A percentile compares a stretch with the other conserved stretches of the same genome.
These are phyloP conservation scores for Myriangium duriaei DNA, from an alignment of 2,329 filamentous ascomycete species.

Conservation along the genomic window DNA sequence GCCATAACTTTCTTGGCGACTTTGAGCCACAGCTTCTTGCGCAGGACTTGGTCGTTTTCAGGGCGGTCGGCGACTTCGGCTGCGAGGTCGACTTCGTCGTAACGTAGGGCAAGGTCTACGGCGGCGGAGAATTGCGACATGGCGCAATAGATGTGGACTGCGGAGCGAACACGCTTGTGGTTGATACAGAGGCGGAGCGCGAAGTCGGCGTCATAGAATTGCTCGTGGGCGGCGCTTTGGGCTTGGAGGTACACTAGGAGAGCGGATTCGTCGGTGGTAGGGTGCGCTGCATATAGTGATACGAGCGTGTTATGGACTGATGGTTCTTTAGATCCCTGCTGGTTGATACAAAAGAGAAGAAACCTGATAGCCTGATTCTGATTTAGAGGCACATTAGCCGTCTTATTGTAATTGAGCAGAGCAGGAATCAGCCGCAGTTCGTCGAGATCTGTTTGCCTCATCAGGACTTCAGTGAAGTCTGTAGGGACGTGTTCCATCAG, in stretches of 20 bases:
- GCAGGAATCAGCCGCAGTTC: constrained; percentile 84
- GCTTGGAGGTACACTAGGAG: constrained; percentile 82
- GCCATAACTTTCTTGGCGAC: constrained; percentile 91
- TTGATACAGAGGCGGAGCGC: constrained; percentile 91
- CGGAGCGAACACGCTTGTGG: constrained; percentile 81
- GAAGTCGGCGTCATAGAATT: constrained; percentile 88
- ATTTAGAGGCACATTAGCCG: constrained; percentile 49
- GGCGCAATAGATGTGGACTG: constrained; percentile 91
- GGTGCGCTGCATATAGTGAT: constrained; percentile 83
- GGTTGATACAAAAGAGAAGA: constrained; percentile 83
- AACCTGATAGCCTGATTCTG: constrained; percentile 87
- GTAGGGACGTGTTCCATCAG: constrained; percentile 78
- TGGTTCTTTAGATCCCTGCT: constrained; percentile 64
- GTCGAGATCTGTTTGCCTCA: constrained; percentile 77
- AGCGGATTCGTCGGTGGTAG: constrained; percentile 70
- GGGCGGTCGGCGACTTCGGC: constrained; percentile 79
- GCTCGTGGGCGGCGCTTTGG: constrained; percentile 61
- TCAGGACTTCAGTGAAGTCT: constrained; percentile 87
- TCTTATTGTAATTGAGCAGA: constrained; percentile 83
- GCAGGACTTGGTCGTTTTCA: constrained; percentile 57
- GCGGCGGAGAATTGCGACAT: constrained; percentile 94
- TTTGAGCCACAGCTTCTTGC: constrained; percentile 91
- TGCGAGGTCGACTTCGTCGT: constrained; percentile 81
- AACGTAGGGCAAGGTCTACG: constrained; percentile 80
- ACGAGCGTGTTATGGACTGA: constrained; percentile 95